These are phyloP conservation scores for Kuraishia hungarica DNA, from an alignment of 805 yeast species.

Conservation along the genomic window DNA sequence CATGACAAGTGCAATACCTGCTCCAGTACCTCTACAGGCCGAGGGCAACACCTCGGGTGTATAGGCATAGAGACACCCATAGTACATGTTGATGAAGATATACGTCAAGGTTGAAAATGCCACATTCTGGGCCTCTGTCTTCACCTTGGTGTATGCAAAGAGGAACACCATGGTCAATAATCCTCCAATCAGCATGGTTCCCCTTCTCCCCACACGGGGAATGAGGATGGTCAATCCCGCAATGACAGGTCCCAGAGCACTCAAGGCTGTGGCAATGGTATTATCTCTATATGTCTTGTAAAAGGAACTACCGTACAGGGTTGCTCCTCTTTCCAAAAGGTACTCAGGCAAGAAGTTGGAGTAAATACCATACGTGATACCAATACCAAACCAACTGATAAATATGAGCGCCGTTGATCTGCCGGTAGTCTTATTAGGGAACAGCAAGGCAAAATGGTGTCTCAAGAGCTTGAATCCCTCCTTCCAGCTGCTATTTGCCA, in stretches of 20 bases:
- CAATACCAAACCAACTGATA: constrained; percentile 49
- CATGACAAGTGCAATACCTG: constrained; percentile 48
- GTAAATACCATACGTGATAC: constrained; percentile 50
- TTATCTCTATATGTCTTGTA: constrained; percentile 38
- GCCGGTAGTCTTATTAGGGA: constrained; percentile 34
- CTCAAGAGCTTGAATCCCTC: constrained; percentile 20
- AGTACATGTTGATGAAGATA: constrained; percentile 38
- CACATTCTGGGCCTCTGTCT: constrained; percentile 45
- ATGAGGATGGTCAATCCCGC: constrained; percentile 31
- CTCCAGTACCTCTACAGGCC: constrained; percentile 47
- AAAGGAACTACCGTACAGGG: constrained; percentile 28
- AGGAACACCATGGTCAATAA: constrained; percentile 46
- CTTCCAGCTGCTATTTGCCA: constrained; percentile 14
- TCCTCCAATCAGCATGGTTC: constrained; percentile 45
- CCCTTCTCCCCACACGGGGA: constrained; percentile 43
- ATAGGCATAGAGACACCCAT: constrained; percentile 54
- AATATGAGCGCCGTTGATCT: constrained; percentile 33
- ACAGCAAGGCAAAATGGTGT: constrained; percentile 35
- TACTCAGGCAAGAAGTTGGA: constrained; percentile 46
- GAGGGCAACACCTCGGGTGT: constrained; percentile 59
- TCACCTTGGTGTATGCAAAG: constrained; percentile 56
- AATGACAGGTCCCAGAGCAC: constrained; percentile 44
- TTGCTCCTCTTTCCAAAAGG: constrained; percentile 41
- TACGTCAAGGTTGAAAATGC: constrained; percentile 41
- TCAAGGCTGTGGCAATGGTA: constrained; percentile 35